Base-by-base conservation (phyloP, 345 rosid species). In the Sapria himalayana region DNA sequence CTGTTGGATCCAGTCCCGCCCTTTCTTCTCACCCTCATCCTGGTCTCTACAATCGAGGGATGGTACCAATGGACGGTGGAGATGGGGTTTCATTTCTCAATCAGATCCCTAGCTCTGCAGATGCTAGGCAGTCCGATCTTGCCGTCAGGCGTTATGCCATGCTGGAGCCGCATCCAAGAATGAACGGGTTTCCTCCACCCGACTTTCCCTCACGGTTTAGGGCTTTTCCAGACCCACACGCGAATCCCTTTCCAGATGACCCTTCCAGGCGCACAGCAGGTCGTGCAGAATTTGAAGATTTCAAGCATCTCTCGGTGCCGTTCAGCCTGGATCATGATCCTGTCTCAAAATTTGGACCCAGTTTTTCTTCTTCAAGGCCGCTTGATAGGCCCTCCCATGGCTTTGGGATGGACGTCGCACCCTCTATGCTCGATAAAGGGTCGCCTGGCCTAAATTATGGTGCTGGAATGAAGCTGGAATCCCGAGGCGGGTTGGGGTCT, bases 281-380 rank as follows among this genome's bases (percentile, higher is more conserved):
- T 48, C 59, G 37, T 22, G 61, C 62, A 37, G 65, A 39, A 32
- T 60, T 66, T 40, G 73, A 51, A 43, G 71, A 70, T 58, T 41
- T 41, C 18, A 72, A 59, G 50, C 66, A 48, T 42, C 63, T 59
- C 20, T 52, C 71, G 32, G 57, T 64, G 62, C 54, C 73, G 41
- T 49, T 61, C 49, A 51, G 38, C 53, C 27, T 62, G 19, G 71
- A 65, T 40, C 27, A 36, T 25, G 69, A 62, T 8, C 54, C 56
- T 23, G 48, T 32, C 51, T 40, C 56, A 2, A 62, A 59, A 61
- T 54, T 47, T 50, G 67, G 59, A 19, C 23, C 54, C 39, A 42
- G 50, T 40, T 51, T 67, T 34, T 15, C 60, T 40, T 62, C 67
- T 8, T 61, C 66, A 5, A 57, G 69, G 45, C 50, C 72, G 9